Evolutionary conservation across 1,284 basidiomycete genomes (phyloP).

Genomic region (Exobasidium rhododendri): DNA sequence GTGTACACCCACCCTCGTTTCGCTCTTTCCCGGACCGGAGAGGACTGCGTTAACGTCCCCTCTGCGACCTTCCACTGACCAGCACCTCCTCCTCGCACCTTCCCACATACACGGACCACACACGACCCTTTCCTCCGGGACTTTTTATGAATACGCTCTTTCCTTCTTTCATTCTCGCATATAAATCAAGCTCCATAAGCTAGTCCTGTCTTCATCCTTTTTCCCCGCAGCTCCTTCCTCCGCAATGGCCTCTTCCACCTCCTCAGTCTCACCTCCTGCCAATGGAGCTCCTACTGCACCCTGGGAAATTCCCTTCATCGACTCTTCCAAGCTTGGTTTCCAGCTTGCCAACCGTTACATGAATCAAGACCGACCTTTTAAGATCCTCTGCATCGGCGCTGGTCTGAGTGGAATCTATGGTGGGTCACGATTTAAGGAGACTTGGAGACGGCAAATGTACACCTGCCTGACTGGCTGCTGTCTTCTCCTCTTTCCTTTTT

Average conservation of each 20-base stretch:
- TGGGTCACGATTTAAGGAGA: neutral
- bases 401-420: slow-evolving; percentile 5
- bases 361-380: neutral
- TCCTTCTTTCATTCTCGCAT: no score
- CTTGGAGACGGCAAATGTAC: neutral
- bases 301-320: no score
- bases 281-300: no score
- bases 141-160: no score
- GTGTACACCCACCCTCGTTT: no score
- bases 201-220: neutral
- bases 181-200: neutral
- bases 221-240: neutral
- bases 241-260: neutral
- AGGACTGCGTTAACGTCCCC: no score
- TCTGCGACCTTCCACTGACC: no score
- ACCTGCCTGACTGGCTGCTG: neutral
- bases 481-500: neutral
- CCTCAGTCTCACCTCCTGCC: neutral
- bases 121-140: neutral
- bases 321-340: no score
- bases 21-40: no score
- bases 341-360: no score
- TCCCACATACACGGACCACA: no score
- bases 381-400: slow-evolving; percentile 1
- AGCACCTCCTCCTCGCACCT: no score